Base-by-base conservation (phyloP, 2,329 filamentous ascomycete genomes). In the Diaporthe citri region DNA sequence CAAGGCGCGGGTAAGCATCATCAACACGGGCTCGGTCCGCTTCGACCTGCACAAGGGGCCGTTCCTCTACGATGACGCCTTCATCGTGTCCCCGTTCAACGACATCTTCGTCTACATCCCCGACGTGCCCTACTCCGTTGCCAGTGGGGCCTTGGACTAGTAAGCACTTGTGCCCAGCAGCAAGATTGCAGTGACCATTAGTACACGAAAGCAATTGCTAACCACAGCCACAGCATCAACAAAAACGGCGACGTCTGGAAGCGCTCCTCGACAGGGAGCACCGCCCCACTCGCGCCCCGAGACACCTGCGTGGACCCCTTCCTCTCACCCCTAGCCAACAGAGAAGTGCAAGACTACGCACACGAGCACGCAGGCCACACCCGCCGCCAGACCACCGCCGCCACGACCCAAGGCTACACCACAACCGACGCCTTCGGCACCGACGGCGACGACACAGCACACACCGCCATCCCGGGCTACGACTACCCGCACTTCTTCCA, bases 41-140 rank as follows among this genome's bases (percentile, higher is more conserved):
- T 93, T 92, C 78, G 91, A 93, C 77, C 82, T 93, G 17, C 86
- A 89, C 75, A 86, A 92, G 81, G 91, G 91, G 0, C 89, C 90
- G 0, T 93, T 93, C 79, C 92, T 90, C 0, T 87, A 82, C 25
- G 86, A 87, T 56, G 84, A 86, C 74, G 84, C 81, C 59, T 90
- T 88, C 80, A 90, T 91, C 77, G 87, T 90, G 0, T 88, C 87
- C 0, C 89, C 90, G 0, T 91, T 91, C 80, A 79, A 81, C 7
- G 87, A 91, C 66, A 81, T 84, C 1, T 90, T 91, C 79, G 82
- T 88, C 51, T 91, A 88, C 78, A 84, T 91, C 41, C 83, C 87
- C 0, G 84, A 88, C 41, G 88, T 91, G 6, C 87, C 88, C 0
- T 90, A 87, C 78, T 81, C 79, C 13, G 77, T 85, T 36, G 89